Conservation (phyloP, 139 green algal species). For the Chlamydomonas sphaeroides region DNA sequence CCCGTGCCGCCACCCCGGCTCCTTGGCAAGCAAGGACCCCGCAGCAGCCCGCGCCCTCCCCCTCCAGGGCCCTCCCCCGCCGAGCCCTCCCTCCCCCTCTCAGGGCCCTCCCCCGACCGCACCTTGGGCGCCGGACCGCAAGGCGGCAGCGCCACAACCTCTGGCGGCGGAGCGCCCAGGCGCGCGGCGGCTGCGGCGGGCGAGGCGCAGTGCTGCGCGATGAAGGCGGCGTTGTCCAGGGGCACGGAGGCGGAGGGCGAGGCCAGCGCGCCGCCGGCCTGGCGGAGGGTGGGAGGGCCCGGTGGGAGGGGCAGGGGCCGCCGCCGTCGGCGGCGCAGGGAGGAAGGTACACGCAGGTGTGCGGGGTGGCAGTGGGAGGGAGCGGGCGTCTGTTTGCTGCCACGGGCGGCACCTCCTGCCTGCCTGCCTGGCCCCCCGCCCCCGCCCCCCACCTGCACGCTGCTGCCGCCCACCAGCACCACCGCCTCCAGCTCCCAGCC, state of each 20-base stretch:
- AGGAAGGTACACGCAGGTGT: no score
- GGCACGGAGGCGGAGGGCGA: not conserved
- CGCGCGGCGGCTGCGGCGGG: constrained; percentile 45
- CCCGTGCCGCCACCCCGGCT: no score
- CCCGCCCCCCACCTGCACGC: not conserved
- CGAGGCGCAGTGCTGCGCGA: constrained; percentile 9
- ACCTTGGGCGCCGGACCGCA: constrained; percentile 33
- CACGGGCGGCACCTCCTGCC: not conserved
- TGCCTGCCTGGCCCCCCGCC: not conserved
- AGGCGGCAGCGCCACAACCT: constrained; percentile 43
- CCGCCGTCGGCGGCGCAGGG: no score
- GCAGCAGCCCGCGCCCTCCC: no score
- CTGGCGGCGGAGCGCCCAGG: constrained; percentile 41
- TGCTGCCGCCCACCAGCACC: constrained; percentile 51
- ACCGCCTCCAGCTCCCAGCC: constrained; percentile 79
- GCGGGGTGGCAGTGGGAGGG: no score
- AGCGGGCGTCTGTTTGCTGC: no score
- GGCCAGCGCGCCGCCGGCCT: not conserved
- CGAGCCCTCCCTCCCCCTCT: no score
- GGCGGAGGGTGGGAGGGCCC: not conserved
- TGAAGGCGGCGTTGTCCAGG: constrained; percentile 33
- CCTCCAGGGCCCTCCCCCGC: no score
- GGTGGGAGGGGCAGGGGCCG: no score
- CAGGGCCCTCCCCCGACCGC: no score
- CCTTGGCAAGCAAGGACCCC: no score